phyloP scores from a whole-genome alignment of 768 basidiomycete species.

The Tulasnella sp. region DNA sequence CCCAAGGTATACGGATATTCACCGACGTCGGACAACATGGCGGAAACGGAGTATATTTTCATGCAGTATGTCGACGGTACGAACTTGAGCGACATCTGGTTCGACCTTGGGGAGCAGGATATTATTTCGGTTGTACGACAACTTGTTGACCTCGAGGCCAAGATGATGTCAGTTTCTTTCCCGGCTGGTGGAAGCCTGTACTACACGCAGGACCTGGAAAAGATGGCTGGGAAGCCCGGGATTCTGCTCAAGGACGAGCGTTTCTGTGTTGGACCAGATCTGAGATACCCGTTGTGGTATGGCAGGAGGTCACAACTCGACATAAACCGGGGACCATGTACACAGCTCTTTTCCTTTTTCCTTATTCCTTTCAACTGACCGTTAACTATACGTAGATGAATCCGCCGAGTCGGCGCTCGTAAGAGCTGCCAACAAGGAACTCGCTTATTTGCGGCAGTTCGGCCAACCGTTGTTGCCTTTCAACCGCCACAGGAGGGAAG shows the following conservation, averaged over 20 bases:
- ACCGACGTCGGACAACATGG: conserved; percentile 21
- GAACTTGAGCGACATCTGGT: conserved; percentile 33
- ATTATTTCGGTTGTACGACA: conserved; percentile 35
- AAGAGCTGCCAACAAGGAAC: too few relatives aligned
- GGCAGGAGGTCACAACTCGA: too few relatives aligned
- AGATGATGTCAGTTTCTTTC: conserved; percentile 38
- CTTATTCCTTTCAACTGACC: too few relatives aligned
- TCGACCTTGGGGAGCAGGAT: conserved; percentile 28
- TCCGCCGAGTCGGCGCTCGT: too few relatives aligned
- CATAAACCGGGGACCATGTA: too few relatives aligned
- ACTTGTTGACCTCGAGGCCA: conserved; percentile 36
- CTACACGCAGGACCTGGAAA: conserved; percentile 36
- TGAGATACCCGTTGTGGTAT: conserved; percentile 35
- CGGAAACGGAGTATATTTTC: conserved; percentile 24
- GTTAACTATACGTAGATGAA: too few relatives aligned
- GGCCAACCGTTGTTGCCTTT: too few relatives aligned
- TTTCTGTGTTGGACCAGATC: conserved; percentile 33
- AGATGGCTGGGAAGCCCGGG: conserved; percentile 25
- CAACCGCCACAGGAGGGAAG: too few relatives aligned
- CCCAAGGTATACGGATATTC: conserved; percentile 27
- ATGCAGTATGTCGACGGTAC: conserved; percentile 29
- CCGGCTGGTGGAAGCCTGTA: conserved; percentile 44
- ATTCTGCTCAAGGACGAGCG: conserved; percentile 29
- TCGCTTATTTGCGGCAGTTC: too few relatives aligned
- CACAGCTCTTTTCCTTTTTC: too few relatives aligned